Base-by-base conservation (phyloP, 257 asterid species). In the Solanum neorickii region DNA sequence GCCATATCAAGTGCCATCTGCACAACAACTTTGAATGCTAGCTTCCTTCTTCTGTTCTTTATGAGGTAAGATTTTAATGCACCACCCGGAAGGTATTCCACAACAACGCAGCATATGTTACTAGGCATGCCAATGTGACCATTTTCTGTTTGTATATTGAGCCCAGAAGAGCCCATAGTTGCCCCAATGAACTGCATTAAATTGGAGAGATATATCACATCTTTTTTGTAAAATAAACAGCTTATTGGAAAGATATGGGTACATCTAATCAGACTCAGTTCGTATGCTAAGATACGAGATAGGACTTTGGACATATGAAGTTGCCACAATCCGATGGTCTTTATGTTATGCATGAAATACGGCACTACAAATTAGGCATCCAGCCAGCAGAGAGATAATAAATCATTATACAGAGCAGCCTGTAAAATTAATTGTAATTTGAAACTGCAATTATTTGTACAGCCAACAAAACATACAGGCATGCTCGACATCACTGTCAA, bases 91-190 rank as follows among this genome's bases (percentile, higher is more conserved):
- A 95, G 96, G 90, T 94, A 95, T 88, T 95, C 98, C 59, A 95
- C 98, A 4, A 95, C 93, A 47, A 95, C 98, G 47, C 98, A 95
- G 87, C 98, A 94, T 62, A 93, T 85, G 44, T 94, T 95, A 88
- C 94, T 92, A 10, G 98, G 98, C 98, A 95, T 95, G 69, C 97
- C 98, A 76, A 95, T 93, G 41, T 93, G 98, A 27, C 98, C 98
- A 31, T 66, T 93, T 85, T 95, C 98, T 3, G 98, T 94, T 88
- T 93, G 98, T 91, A 95, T 88, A 91, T 94, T 92, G 11, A 94
- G 95, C 25, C 91, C 98, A 4, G 97, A 91, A 41, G 98, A 90
- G 23, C 98, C 98, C 98, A 95, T 93, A 41, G 97, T 95, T 83
- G 98, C 98, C 21, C 98, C 98, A 9, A 93, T 91, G 91, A 95